Evolutionary conservation across 495 filamentous ascomycete species (phyloP), one percentile per base, ranked within the genome.

Genomic region (Penicillium ochrochloron): DNA sequence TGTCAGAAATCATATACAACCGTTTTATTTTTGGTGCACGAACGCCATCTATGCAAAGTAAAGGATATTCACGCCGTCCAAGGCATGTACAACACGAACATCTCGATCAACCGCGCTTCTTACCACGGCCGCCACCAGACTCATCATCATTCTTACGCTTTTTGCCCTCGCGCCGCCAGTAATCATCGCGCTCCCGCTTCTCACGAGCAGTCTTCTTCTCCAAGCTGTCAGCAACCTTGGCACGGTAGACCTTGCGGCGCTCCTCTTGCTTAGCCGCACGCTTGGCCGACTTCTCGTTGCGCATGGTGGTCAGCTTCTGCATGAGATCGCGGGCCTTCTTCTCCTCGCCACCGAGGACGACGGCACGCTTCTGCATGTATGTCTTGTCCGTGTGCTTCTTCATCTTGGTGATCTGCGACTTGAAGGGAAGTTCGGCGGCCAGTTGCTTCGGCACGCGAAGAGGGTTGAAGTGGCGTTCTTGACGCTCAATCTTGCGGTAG

Each of bases 361-460:
- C 93, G 2, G 93, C 94, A 15, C 95, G 89, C 82, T 96, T 96
- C 81, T 94, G 91, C 84, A 96, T 80, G 71, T 99, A 99, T 21
- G 95, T 97, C 76, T 90, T 78, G 70, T 89, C 89, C 74, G 85
- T 88, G 78, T 90, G 92, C 42, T 87, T 83, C 76, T 89, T 89
- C 84, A 90, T 96, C 73, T 86, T 82, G 50, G 88, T 84, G 73
- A 96, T 93, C 76, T 99, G 96, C 12, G 90, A 94, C 73, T 93
- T 94, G 85, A 90, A 99, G 7, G 95, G 95, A 2, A 99, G 87
- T 0, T 92, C 88, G 12, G 91, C 88, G 19, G 92, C 92, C 23
- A 99, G 84, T 57, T 91, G 88, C 27, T 89, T 88, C 3, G 95
- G 95, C 17, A 99, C 91, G 25, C 90, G 88, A 12, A 99, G 88